phyloP scores from a whole-genome alignment of 345 rosid species.

The Turnera subulata region DNA sequence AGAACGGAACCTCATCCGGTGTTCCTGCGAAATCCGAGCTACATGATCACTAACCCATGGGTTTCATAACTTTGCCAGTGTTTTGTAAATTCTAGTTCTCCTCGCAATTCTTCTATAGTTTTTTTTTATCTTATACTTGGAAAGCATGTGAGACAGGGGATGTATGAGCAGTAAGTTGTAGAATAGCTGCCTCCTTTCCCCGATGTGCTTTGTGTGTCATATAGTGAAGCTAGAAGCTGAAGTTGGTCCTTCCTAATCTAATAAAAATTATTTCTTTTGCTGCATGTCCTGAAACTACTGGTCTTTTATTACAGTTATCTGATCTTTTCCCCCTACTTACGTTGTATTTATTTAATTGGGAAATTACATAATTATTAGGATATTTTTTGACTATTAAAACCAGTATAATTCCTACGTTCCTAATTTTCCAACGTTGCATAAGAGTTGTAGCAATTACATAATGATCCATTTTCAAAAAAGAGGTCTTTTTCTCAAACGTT shows the following conservation, averaged over 20 bases:
- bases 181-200: conserved; percentile 27
- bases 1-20: conserved; percentile 51
- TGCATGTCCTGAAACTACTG: too few species aligned
- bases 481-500: too few species aligned
- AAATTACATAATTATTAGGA: too few species aligned
- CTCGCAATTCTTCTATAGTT: not conserved
- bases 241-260: conserved; percentile 6
- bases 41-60: conserved; percentile 19
- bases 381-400: too few species aligned
- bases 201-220: not conserved
- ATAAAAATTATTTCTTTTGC: too few species aligned
- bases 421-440: too few species aligned
- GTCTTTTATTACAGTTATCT: too few species aligned
- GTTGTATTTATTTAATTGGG: too few species aligned
- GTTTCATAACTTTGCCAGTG: not conserved
- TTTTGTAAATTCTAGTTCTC: conserved; percentile 14
- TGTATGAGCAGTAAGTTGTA: conserved; percentile 29
- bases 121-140: conserved; percentile 2
- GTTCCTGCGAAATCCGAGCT: conserved; percentile 37
- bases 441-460: too few species aligned
- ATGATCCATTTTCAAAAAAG: too few species aligned
- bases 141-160: conserved; percentile 14
- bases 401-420: too few species aligned
- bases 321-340: too few species aligned
- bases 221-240: conserved; percentile 4